Evolutionary conservation across 169 alveolate species (phyloP).

Genomic region (Plasmodium coatneyi): DNA sequence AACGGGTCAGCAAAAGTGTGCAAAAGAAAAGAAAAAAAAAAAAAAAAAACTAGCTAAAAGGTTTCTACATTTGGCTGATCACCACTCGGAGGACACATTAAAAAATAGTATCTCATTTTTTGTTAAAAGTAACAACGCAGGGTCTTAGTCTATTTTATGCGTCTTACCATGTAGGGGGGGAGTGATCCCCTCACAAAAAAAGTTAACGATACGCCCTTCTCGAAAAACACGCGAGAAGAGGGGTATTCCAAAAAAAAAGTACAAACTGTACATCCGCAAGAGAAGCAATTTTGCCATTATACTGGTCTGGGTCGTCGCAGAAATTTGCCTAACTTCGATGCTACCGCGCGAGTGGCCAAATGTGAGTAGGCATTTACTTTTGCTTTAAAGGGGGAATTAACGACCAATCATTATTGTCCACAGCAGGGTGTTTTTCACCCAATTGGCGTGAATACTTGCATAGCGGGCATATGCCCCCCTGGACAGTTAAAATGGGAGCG

Average conservation of each 20-base stretch:
- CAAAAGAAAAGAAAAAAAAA: not conserved
- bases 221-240: not conserved
- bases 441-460: not conserved
- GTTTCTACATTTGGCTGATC: not conserved
- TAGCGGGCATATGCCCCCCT: not conserved
- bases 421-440: not conserved
- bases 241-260: not conserved
- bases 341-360: too few relatives aligned
- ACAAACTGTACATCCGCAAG: not conserved
- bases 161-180: not conserved
- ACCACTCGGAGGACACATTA: not conserved
- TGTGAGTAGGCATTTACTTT: not conserved
- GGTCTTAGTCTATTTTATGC: not conserved
- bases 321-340: not conserved
- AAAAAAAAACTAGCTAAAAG: not conserved
- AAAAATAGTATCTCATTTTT: not conserved
- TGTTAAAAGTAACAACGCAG: not conserved
- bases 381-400: not conserved
- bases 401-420: not conserved
- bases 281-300: not conserved
- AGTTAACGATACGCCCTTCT: not conserved
- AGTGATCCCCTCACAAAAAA: not conserved
- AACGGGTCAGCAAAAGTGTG: conserved; percentile 1
- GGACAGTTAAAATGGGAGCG: not conserved
- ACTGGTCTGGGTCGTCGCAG: not conserved